Evolutionary conservation across 768 basidiomycete genomes (phyloP), one percentile per base, ranked within the genome.

Genomic region (Macrocybe gigantea): DNA sequence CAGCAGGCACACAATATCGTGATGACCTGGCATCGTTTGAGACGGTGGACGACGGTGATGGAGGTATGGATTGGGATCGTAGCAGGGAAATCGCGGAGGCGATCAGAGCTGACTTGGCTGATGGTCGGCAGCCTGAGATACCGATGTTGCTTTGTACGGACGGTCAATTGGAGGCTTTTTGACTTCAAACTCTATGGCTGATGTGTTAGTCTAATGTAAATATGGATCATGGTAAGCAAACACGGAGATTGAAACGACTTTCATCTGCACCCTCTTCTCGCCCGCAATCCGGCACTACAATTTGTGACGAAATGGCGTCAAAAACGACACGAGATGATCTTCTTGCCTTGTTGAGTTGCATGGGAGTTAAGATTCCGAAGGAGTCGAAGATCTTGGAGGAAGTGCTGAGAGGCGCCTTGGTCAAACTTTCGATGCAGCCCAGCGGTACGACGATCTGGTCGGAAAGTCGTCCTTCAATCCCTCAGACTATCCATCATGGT

Each of bases 311-410:
- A 22, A 44, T 44, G 45, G 34, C 33, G 9, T 34, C 32, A 1
- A 53, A 55, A 9, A 45, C 54, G 29, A 30, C 29, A 30, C 56
- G 56, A 44, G 31, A 32, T 12, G 53, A 57, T 39, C 7, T 45
- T 5, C 40, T 57, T 13, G 33, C 45, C 31, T 43, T 62, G 4
- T 53, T 67, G 9, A 53, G 49, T 1, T 65, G 58, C 5, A 60
- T 66, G 56, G 61, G 60, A 1, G 47, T 65, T 9, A 48, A 56
- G 14, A 47, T 69, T 0, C 60, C 62, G 3, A 49, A 50, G 31
- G 57, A 58, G 29, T 63, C 61, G 2, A 66, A 64, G 53, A 48
- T 67, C n/a, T 51, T 60, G 5, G 45, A 48, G 6, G 56, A 60
- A 8, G 57, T 55, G 34, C 56, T 66, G 12, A 53, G 47, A 42